Percentiles rank a stretch among this genome's conserved stretches.
Conservation (phyloP, 2,329 filamentous ascomycete genomes). For the Fusarium oligoseptatum region DNA sequence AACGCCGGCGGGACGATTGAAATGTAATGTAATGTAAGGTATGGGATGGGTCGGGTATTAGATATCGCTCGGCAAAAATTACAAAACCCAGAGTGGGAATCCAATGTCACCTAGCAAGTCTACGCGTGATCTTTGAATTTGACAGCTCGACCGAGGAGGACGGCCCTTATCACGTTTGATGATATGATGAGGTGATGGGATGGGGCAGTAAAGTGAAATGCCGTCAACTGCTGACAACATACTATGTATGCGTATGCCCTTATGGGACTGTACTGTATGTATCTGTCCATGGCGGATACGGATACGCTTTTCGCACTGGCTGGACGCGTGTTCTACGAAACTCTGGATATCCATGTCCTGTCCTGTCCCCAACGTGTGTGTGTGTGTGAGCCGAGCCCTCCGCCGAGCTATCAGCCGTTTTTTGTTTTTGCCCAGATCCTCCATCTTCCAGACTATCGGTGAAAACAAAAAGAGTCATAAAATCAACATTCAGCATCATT, state of each 20-base stretch:
- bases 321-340: slow-evolving; percentile 15
- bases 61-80: slow-evolving; percentile 2
- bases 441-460: slow-evolving; percentile 12
- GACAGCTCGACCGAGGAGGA: not conserved
- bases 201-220: not conserved
- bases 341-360: slow-evolving; percentile 8
- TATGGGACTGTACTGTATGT: not conserved
- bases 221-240: slow-evolving; percentile 1
- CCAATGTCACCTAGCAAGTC: slow-evolving; percentile 1
- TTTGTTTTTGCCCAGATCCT: not conserved
- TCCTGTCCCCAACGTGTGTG: not conserved
- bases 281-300: slow-evolving; percentile 21
- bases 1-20: not conserved
- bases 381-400: not conserved
- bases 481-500: slow-evolving; percentile 14
- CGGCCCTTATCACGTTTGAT: not conserved
- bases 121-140: not conserved
- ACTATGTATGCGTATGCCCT: slow-evolving; percentile 10
- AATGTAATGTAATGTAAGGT: not conserved
- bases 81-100: not conserved
- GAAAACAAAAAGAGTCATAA: slow-evolving; percentile 16
- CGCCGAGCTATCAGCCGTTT: not conserved
- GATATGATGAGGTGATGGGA: not conserved
- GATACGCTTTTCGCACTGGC: slow-evolving; percentile 21
- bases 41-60: not conserved